Evolutionary conservation across 2,329 filamentous ascomycete species (phyloP).

Genomic region (Aspergillus sergii): DNA sequence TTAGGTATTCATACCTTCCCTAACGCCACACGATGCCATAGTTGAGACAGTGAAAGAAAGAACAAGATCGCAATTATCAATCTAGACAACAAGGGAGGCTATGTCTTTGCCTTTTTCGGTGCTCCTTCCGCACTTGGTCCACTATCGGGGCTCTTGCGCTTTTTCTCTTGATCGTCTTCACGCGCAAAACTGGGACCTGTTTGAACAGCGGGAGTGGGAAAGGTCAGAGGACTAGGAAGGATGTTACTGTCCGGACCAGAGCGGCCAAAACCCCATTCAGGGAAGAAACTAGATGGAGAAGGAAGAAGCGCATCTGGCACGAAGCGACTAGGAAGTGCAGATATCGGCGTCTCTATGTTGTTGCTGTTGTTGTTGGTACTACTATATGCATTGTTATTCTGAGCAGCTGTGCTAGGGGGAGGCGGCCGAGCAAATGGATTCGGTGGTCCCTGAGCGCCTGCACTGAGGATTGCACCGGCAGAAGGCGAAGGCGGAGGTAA

Average conservation of each 20-base stretch:
- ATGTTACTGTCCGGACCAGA: conserved; percentile 74
- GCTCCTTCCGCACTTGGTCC: conserved; percentile 34
- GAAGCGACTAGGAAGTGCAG: conserved; percentile 87
- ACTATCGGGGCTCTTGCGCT: conserved; percentile 47
- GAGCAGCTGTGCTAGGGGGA: conserved; percentile 58
- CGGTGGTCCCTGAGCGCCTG: conserved; percentile 86
- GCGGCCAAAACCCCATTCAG: conserved; percentile 77
- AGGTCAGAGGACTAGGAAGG: conserved; percentile 87
- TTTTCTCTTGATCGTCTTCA: conserved; percentile 48
- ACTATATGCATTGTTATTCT: conserved; percentile 47
- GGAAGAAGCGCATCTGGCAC: conserved; percentile 85
- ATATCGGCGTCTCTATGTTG: conserved; percentile 77
- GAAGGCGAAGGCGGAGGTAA: conserved; percentile 92
- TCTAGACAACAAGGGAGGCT: conserved; percentile 13
- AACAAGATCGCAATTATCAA: conserved; percentile 13
- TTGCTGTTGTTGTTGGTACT: conserved; percentile 36
- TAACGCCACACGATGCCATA: conserved; percentile 25
- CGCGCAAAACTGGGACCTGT: conserved; percentile 44
- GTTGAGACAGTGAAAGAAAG: conserved; percentile 6
- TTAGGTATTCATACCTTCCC: conserved; percentile 11
- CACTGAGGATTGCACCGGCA: conserved; percentile 80
- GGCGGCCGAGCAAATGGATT: conserved; percentile 93
- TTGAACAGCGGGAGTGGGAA: conserved; percentile 71
- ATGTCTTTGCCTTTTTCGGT: conserved; percentile 45
- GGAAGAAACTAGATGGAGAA: conserved; percentile 89